These are phyloP conservation scores for Senna tora DNA, from an alignment of 306 rosid genomes.

Conservation along the genomic window DNA sequence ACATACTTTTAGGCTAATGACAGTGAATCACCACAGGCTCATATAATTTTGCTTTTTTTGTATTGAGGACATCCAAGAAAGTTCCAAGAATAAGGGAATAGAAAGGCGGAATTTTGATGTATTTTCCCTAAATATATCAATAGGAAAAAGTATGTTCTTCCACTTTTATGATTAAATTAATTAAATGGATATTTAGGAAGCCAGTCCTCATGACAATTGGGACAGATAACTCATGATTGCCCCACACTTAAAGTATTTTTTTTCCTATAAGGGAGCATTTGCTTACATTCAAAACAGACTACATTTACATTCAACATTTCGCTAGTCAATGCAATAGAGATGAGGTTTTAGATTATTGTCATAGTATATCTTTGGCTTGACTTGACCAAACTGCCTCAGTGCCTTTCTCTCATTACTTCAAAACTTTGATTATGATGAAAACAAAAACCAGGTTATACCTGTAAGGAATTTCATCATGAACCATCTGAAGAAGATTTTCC, in stretches of 20 bases:
- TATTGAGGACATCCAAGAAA: conserved; percentile 10
- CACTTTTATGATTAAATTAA: conserved; percentile 18
- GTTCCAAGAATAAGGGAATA: conserved; percentile 14
- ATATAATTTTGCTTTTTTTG: conserved; percentile 10
- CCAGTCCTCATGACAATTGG: conserved; percentile 1
- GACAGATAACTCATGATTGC: conserved; percentile 17
- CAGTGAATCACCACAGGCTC: background rate
- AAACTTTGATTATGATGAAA: conserved; percentile 27
- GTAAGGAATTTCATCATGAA: conserved; percentile 85
- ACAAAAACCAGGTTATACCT: conserved; percentile 55
- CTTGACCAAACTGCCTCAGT: conserved; percentile 26
- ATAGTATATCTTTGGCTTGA: conserved; percentile 24
- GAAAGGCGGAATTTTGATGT: conserved; percentile 14
- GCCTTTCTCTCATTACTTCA: conserved; percentile 15
- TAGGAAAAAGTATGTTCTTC: conserved; percentile 28
- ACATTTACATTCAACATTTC: conserved; percentile 8
- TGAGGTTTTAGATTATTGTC: conserved; percentile 24
- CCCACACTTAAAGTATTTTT: conserved; percentile 20
- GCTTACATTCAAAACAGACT: conserved; percentile 30
- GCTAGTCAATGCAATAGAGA: conserved; percentile 25
- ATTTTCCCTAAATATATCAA: background rate
- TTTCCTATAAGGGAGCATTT: conserved; percentile 1
- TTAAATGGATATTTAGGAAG: conserved; percentile 20
- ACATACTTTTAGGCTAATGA: background rate
- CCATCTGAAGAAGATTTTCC: conserved; percentile 92